phyloP scores from a whole-genome alignment of 2,329 filamentous ascomycete species.

The Corinectria fuckeliana region DNA sequence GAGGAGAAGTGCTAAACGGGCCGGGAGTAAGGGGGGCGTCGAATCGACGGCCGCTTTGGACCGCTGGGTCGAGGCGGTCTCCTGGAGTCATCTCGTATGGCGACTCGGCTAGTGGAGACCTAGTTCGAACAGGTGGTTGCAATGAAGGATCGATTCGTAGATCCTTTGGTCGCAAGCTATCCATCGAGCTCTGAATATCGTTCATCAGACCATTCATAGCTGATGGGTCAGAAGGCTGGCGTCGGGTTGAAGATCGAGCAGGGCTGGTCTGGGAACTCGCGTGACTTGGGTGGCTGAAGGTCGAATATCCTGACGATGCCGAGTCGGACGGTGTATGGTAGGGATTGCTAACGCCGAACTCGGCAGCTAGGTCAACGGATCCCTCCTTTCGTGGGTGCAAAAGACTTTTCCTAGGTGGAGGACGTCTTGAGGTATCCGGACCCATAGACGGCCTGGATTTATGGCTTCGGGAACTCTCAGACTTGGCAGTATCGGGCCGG shows the following conservation, averaged over 20 bases:
- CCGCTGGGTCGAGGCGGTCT: conserved; percentile 31
- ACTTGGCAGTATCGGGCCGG: conserved; percentile 47
- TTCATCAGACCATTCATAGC: conserved; percentile 62
- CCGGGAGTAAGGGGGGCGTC: conserved; percentile 20
- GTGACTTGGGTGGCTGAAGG: conserved; percentile 62
- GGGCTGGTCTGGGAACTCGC: conserved; percentile 64
- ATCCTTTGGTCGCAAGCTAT: conserved; percentile 39
- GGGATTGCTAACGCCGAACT: conserved; percentile 67
- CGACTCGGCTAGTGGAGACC: conserved; percentile 38
- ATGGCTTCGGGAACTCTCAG: conserved; percentile 34
- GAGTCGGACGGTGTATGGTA: conserved; percentile 71
- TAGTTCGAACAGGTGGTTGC: conserved; percentile 34
- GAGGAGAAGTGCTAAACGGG: conserved; percentile 27
- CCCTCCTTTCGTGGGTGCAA: conserved; percentile 50
- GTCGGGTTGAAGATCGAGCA: conserved; percentile 41
- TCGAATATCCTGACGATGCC: conserved; percentile 69
- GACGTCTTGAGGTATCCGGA: conserved; percentile 58
- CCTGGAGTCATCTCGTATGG: conserved; percentile 37
- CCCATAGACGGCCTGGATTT: conserved; percentile 52
- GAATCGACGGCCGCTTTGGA: conserved; percentile 27
- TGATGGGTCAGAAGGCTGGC: conserved; percentile 51
- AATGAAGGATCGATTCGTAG: conserved; percentile 44
- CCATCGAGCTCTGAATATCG: conserved; percentile 61
- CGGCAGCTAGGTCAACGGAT: conserved; percentile 62
- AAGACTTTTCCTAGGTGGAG: conserved; percentile 59